A percentile compares a stretch with the other conserved stretches of the same genome.
Evolutionary conservation across 2,329 filamentous ascomycete species (phyloP).

Genomic region (Fusarium sublunatum): DNA sequence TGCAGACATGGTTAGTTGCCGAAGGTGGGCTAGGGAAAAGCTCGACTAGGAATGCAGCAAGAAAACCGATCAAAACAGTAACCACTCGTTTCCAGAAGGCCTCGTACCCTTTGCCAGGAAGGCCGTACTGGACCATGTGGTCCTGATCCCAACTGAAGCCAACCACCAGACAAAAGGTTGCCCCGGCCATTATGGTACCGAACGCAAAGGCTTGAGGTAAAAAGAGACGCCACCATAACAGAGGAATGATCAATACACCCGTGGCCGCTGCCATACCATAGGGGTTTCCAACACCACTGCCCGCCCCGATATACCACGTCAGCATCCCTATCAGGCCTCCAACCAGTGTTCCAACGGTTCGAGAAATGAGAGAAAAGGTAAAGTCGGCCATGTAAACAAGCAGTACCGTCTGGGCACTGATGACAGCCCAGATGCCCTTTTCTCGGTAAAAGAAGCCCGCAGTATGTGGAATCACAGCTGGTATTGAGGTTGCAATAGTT

Average conservation of each 20-base stretch:
- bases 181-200: conserved; percentile 49
- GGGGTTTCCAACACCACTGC: conserved; percentile 59
- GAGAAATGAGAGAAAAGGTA: conserved; percentile 56
- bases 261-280: conserved; percentile 62
- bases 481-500: conserved; percentile 57
- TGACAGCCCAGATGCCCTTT: conserved; percentile 63
- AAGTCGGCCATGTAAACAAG: conserved; percentile 64
- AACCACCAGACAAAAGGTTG: conserved; percentile 57
- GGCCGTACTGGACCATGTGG: conserved; percentile 57
- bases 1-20: conserved; percentile 57
- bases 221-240: conserved; percentile 53
- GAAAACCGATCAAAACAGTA: conserved; percentile 58
- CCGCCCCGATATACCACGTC: conserved; percentile 64
- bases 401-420: conserved; percentile 62
- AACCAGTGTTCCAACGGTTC: conserved; percentile 57
- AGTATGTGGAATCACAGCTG: conserved; percentile 54
- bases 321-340: conserved; percentile 60
- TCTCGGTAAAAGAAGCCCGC: conserved; percentile 64
- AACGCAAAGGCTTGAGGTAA: conserved; percentile 46
- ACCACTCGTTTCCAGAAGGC: conserved; percentile 61
- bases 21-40: conserved; percentile 60
- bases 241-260: conserved; percentile 51
- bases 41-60: conserved; percentile 57
- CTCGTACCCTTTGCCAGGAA: conserved; percentile 59
- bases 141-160: conserved; percentile 60